phyloP scores from a whole-genome alignment of 129 eudicot species.

The Lonicera japonica region DNA sequence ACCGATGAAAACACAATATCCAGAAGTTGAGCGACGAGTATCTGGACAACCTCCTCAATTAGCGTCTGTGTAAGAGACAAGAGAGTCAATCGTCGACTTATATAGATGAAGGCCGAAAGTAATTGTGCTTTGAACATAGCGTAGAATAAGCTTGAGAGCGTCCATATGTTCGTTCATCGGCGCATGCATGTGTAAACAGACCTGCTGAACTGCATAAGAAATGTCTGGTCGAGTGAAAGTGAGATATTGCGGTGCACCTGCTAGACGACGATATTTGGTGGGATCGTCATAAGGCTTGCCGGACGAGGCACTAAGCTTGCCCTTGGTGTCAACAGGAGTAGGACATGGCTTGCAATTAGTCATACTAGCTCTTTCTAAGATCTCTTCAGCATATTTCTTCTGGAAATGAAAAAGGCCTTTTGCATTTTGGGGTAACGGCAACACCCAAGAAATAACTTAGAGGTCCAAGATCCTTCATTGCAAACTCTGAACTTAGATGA shows the following conservation, averaged over 20 bases:
- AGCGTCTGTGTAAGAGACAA: not conserved
- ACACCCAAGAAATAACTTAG: slow-evolving; percentile 7
- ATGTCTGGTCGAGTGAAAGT: too few species aligned
- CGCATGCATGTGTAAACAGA: not conserved
- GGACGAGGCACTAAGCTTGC: not conserved
- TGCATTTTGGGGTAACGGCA: not conserved
- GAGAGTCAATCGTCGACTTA: not conserved
- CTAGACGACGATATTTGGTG: not conserved
- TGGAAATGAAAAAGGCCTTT: not conserved
- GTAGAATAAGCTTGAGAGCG: not conserved
- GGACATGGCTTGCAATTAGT: not conserved
- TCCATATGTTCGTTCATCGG: not conserved
- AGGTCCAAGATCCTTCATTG: too few species aligned
- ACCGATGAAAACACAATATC: not conserved
- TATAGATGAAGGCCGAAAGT: not conserved
- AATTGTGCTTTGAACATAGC: not conserved
- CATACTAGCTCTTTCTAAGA: not conserved
- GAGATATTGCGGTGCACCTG: too few species aligned
- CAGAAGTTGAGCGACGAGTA: not conserved
- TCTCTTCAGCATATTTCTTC: not conserved
- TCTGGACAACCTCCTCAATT: not conserved
- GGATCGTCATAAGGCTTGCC: not conserved
- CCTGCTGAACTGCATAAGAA: not conserved
- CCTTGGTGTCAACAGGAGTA: not conserved
- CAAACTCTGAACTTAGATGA: not conserved